phyloP scores from a whole-genome alignment of 441 rosid genomes.

The Croton laevigatus region DNA sequence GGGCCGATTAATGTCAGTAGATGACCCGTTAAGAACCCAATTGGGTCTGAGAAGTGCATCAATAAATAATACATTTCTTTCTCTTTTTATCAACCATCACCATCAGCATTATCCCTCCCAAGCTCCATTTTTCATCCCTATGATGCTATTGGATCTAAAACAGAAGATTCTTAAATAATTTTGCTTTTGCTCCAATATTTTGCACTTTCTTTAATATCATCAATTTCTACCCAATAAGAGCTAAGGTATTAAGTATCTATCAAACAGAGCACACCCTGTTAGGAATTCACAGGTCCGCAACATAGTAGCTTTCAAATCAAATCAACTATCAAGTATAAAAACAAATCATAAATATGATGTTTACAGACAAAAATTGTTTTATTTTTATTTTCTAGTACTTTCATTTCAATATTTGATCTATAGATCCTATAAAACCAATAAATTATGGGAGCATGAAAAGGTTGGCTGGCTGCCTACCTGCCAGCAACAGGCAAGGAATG shows the following conservation, averaged over 20 bases:
- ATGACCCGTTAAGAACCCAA: not conserved
- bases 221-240: too few species aligned
- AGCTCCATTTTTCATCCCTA: not conserved
- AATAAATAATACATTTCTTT: not conserved
- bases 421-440: not conserved
- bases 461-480: constrained; percentile 44
- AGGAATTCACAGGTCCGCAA: not conserved
- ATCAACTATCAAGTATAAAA: not conserved
- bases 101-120: not conserved
- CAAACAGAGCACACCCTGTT: not conserved
- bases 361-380: too few species aligned
- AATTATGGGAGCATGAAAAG: constrained; percentile 14
- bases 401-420: too few species aligned
- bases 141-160: not conserved
- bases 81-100: not conserved
- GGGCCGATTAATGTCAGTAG: not conserved
- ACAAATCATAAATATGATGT: too few species aligned
- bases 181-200: not conserved
- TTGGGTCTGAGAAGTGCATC: not conserved
- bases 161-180: not conserved
- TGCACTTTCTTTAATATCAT: not conserved
- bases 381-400: too few species aligned
- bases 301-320: not conserved
- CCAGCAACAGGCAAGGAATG: constrained; percentile 64
- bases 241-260: not conserved